Conservation (phyloP, 2,329 filamentous ascomycete genomes). For the Tolypocladium endophyticum region DNA sequence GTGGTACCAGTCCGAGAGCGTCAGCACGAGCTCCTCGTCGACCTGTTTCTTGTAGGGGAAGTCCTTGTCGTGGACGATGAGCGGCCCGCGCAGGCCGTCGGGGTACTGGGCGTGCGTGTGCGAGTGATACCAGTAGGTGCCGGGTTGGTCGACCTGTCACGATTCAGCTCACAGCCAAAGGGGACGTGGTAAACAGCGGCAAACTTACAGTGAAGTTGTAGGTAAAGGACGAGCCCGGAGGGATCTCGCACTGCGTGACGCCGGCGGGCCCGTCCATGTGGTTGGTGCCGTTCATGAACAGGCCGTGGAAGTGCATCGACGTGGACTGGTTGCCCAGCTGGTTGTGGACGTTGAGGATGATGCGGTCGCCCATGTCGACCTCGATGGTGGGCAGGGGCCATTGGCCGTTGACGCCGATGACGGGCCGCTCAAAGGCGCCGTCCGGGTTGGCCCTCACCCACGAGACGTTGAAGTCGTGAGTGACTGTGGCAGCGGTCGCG, state of each 20-base stretch:
- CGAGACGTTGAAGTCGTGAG: conserved; percentile 56
- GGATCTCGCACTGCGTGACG: conserved; percentile 58
- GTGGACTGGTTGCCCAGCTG: conserved; percentile 51
- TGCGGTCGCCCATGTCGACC: conserved; percentile 49
- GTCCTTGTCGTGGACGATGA: conserved; percentile 54
- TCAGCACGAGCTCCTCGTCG: conserved; percentile 54
- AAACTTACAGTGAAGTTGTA: conserved; percentile 55
- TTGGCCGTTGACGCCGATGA: conserved; percentile 66
- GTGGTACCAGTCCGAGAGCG: conserved; percentile 64
- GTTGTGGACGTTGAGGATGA: conserved; percentile 50
- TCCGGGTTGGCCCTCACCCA: conserved; percentile 69
- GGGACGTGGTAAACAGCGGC: neutral
- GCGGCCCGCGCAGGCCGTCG: conserved; percentile 54
- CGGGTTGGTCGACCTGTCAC: conserved; percentile 49
- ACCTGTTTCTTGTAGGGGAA: conserved; percentile 46
- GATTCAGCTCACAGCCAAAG: neutral
- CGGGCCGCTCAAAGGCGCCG: conserved; percentile 49
- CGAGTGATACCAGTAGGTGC: conserved; percentile 74
- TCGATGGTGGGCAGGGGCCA: conserved; percentile 64
- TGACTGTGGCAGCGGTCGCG: conserved; percentile 31
- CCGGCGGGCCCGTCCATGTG: conserved; percentile 61
- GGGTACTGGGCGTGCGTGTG: conserved; percentile 59
- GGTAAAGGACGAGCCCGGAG: conserved; percentile 52
- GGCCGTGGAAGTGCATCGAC: conserved; percentile 59
- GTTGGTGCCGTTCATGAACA: conserved; percentile 56